Evolutionary conservation across 495 filamentous ascomycete species (phyloP).

Genomic region (Podospora conica): DNA sequence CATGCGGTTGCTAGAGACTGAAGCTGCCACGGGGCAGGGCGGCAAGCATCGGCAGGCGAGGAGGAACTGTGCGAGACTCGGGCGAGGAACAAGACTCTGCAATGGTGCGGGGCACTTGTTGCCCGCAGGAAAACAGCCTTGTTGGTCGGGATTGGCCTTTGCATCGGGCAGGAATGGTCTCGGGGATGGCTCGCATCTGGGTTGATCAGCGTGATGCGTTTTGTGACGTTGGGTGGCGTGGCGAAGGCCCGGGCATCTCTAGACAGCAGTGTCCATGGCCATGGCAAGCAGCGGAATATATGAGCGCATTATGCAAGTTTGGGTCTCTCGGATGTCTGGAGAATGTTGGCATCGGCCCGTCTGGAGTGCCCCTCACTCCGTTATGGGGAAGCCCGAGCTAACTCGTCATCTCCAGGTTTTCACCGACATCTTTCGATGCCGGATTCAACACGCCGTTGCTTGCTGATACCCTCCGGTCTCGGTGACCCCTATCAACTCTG

Average conservation of each 20-base stretch:
- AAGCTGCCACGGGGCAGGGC: constrained; percentile 15
- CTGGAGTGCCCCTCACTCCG: too few species aligned
- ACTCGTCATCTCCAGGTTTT: too few species aligned
- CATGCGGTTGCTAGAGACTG: constrained; percentile 15
- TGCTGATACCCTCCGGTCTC: too few species aligned
- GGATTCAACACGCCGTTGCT: too few species aligned
- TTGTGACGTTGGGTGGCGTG: too few species aligned
- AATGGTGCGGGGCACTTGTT: neutral
- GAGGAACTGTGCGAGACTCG: neutral
- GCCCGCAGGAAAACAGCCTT: neutral
- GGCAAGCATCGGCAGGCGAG: constrained; percentile 10
- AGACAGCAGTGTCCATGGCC: neutral
- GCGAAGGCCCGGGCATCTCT: neutral
- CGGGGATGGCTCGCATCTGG: neutral
- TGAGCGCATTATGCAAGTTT: neutral
- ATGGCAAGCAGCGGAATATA: neutral
- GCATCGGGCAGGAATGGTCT: neutral
- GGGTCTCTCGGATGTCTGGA: neutral
- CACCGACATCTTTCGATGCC: too few species aligned
- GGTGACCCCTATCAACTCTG: too few species aligned
- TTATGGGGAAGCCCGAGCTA: too few species aligned
- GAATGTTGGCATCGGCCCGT: too few species aligned
- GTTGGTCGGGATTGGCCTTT: neutral
- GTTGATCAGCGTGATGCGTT: neutral
- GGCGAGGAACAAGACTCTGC: neutral